Evolutionary conservation across 2,329 filamentous ascomycete species (phyloP), one percentile per base, ranked within the genome.

Genomic region (Paracorniculantispora psalliotae): DNA sequence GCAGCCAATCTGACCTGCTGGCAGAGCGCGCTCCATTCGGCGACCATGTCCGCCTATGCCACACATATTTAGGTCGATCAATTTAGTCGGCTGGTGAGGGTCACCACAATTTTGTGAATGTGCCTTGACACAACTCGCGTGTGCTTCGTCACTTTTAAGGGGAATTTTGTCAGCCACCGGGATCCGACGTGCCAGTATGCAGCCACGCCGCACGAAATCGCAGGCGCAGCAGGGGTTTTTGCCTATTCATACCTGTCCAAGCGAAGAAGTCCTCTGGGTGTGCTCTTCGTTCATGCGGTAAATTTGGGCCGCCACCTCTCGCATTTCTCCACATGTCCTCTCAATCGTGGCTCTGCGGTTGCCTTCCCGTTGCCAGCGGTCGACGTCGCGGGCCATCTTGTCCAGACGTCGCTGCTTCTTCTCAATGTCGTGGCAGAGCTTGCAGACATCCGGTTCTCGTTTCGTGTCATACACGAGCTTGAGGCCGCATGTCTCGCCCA

Each of bases 401-500:
- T 80, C 79, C 69, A 86, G 83, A 63, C 90, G 86, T 59, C 91
- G 85, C 69, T 83, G 77, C 77, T 96, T 96, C 75, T 89, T 92
- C 69, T 92, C 88, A 66, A 92, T 91, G 75, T 94, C 92, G 69
- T 91, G 87, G 77, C 93, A 97, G 63, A 92, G 81, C 71, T 89
- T 90, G 80, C 93, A 97, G 67, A 85, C 83, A 58, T 83, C 83
- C 46, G 73, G 67, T 57, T 88, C 80, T 61, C 79, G 78, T 63
- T 84, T 80, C 26, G 90, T 92, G 66, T 85, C 79, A 78, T 89
- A 92, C 70, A 96, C 87, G 64, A 96, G 84, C 77, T 91, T 96
- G 77, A 96, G 88, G 62, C 93, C 93, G 76, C 93, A 97, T 39
- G 93, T 97, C 80, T 97, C 93, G 68, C 93, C 93, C 65, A 90